Evolutionary conservation across 805 yeast genomes (phyloP).

Genomic region (Wickerhamomyces hampshirensis): DNA sequence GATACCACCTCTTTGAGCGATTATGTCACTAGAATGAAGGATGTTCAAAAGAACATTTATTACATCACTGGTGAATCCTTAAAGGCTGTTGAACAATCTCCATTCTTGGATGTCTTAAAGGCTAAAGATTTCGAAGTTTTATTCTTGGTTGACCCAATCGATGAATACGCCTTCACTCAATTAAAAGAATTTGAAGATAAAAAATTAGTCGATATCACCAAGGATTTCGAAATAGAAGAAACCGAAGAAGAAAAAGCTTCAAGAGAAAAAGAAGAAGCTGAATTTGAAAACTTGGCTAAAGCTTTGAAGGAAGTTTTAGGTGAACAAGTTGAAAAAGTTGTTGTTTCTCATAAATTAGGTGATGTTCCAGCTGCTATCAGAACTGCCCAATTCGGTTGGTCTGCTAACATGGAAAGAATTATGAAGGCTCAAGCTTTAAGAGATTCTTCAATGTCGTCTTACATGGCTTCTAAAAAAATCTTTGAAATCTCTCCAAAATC

Average conservation of each 20-base stretch:
- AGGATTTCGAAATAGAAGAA: conserved; percentile 98
- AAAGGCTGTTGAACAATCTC: conserved; percentile 98
- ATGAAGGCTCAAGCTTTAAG: conserved; percentile 99
- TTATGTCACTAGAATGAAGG: conserved; percentile 99
- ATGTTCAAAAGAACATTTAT: conserved; percentile 99
- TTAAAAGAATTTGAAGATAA: conserved; percentile 99
- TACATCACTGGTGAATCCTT: conserved; percentile 98
- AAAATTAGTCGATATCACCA: conserved; percentile 97
- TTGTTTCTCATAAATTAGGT: conserved; percentile 93
- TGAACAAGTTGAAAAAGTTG: conserved; percentile 98
- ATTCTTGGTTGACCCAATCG: conserved; percentile 98
- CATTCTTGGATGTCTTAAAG: conserved; percentile 97
- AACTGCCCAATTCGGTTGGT: conserved; percentile 99
- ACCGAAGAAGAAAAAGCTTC: conserved; percentile 94
- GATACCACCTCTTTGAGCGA: conserved; percentile 93
- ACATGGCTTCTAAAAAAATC: conserved; percentile 99
- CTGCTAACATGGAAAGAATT: conserved; percentile 99
- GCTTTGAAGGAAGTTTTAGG: conserved; percentile 96
- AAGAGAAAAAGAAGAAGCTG: conserved; percentile 91
- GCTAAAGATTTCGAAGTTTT: conserved; percentile 98
- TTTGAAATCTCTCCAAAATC: conserved; percentile 98
- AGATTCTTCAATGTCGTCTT: conserved; percentile 97
- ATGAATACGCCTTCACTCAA: conserved; percentile 99
- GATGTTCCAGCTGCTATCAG: conserved; percentile 99
- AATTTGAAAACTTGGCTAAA: conserved; percentile 89